These are phyloP conservation scores for Vinca minor DNA, from an alignment of 257 asterid species.

Conservation along the genomic window DNA sequence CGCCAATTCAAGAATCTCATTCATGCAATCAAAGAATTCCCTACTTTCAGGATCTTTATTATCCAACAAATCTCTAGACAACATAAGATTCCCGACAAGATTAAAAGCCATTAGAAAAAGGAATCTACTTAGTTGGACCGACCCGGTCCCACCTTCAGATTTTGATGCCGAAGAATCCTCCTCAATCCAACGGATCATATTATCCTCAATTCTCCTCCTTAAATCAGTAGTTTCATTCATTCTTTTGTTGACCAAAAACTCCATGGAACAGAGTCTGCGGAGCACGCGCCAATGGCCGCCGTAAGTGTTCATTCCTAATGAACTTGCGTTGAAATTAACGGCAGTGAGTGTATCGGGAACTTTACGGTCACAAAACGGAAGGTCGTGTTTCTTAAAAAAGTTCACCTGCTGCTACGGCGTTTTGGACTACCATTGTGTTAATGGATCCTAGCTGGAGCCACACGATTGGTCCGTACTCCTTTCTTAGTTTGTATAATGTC, in stretches of 20 bases:
- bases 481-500: slow-evolving; percentile 26
- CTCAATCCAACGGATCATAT: slow-evolving; percentile 41
- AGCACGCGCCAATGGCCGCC: slow-evolving; percentile 56
- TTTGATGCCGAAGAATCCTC: slow-evolving; percentile 25
- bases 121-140: slow-evolving; percentile 36
- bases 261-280: slow-evolving; percentile 45
- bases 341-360: slow-evolving; percentile 32
- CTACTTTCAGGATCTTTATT: slow-evolving; percentile 14
- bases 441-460: slow-evolving; percentile 43
- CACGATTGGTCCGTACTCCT: slow-evolving; percentile 33
- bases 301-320: slow-evolving; percentile 39
- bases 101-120: slow-evolving; percentile 39
- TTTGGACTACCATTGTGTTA: slow-evolving; percentile 42
- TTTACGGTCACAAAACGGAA: slow-evolving; percentile 38
- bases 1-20: slow-evolving; percentile 30
- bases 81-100: slow-evolving; percentile 40
- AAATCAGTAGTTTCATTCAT: slow-evolving; percentile 38
- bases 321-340: slow-evolving; percentile 32
- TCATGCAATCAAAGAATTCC: slow-evolving; percentile 45
- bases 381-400: slow-evolving; percentile 59
- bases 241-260: slow-evolving; percentile 38
- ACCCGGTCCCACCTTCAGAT: slow-evolving; percentile 19
- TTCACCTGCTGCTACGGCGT: slow-evolving; percentile 34
- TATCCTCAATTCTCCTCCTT: slow-evolving; percentile 31
- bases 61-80: slow-evolving; percentile 45